Evolutionary conservation across 148 eudicot species (phyloP), one percentile per base, ranked within the genome.

Genomic region (Nepenthes mirabilis): DNA sequence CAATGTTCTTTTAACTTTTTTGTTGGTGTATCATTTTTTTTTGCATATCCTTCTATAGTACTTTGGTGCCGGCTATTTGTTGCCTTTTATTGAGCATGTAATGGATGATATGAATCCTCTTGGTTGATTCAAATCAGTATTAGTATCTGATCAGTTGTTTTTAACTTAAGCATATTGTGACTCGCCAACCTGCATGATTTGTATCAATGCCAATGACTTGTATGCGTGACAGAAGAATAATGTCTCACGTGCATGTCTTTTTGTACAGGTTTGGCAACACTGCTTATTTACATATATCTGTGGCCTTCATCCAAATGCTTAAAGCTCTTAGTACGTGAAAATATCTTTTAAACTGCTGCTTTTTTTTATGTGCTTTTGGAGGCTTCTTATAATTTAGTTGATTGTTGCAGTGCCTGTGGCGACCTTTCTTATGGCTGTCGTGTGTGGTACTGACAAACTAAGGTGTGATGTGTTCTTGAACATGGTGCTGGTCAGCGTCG

Each of bases 301-400:
- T 86, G 59, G 93, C 93, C 56, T 86, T 86, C 84, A 86, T 86
- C 61, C 93, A 86, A 78, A 86, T 86, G 93, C 86, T 86, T 54
- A 86, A 86, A 78, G 93, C 93, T 60, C 73, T 86, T 58, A 86
- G 93, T 86, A 86, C 56, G 88, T 65, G 50, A 60, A 60, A 43
- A 2, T 57, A 37, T 23, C 35, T 47, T 7, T 34, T 51, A 14
- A 43, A n/a, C 23, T 50, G 52, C 32, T 57, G 23, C 43, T 13
- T 57, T 69, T 1, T 53, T 74, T 37, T 66, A 2, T 59, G 37
- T 50, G 47, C 1, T 49, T 34, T 12, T 40, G 33, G 11, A 52
- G 34, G 61, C 57, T 53, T 59, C 50, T 12, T 35, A 60, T 76
- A 68, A 79, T 67, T 32, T 1, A 40, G 33, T 6, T 77, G 37